Base-by-base conservation (phyloP, 2,329 filamentous ascomycete genomes). In the Neonectria hederae region DNA sequence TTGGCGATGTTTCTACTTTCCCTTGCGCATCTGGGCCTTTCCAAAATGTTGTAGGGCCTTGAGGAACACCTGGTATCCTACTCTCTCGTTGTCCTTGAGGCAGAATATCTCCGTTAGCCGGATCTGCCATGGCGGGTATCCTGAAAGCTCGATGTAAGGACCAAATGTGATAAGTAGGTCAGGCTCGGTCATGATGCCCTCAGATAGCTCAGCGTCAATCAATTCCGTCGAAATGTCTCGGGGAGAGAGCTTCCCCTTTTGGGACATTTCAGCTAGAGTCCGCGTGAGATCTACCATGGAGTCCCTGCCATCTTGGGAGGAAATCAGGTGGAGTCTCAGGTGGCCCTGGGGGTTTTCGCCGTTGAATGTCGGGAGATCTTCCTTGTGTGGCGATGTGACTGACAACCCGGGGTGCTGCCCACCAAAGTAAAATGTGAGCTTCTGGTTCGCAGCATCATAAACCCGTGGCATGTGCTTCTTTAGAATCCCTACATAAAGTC, bases 71-170 rank as follows among this genome's bases (percentile, higher is more conserved):
- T 97, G 94, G 78, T 99, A 99, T 48, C 94, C 94, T 19, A 99
- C 94, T 1, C 89, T 89, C 67, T 91, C 87, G 77, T 93, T 93
- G 75, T 94, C 92, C 61, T 86, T 86, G 13, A 92, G 82, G 73
- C 89, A 88, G 77, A 94, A 97, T 62, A 99, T 97, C 83, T 99
- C 96, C 0, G 94, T 97, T 75, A 99, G 82, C 46, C 96, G 88
- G 66, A 98, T 87, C 80, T 97, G 96, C 96, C 96, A 99, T 1
- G 96, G 96, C 10, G 96, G 96, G 77, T 98, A 99, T 10, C 96
- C 94, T 58, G 93, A 90, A 48, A 99, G 81, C 76, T 94, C 90
- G 58, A 98, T 89, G 54, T 89, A 88, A 4, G 94, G 92, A 1
- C 91, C 89, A 77, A 99, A 99, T 9, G 97, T 82, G 59, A 99